A percentile compares a stretch with the other conserved stretches of the same genome.
Conservation (phyloP, 768 basidiomycete genomes). For the Sarcodon sp. region DNA sequence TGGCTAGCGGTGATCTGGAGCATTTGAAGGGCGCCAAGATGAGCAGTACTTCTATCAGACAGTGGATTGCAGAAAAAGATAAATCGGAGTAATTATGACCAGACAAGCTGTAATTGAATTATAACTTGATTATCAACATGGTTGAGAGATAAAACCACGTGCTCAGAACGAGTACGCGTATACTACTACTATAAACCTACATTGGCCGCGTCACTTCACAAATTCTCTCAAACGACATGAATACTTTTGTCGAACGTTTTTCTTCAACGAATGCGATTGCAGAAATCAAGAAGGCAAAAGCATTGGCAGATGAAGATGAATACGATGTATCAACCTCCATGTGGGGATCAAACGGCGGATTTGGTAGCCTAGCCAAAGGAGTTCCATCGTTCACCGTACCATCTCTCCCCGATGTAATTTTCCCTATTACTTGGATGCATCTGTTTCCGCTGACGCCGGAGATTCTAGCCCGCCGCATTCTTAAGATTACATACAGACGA, state of each 20-base stretch:
- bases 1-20: conserved; percentile 56
- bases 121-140: neutral
- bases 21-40: conserved; percentile 73
- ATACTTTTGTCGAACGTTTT: conserved; percentile 54
- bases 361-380: conserved; percentile 61
- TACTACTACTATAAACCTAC: neutral
- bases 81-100: neutral
- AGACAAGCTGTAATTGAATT: conserved; percentile 1
- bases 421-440: neutral
- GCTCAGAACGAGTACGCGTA: too few relatives aligned
- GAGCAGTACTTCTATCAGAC: conserved; percentile 87
- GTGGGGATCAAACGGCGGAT: conserved; percentile 81
- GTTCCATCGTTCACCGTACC: conserved; percentile 65
- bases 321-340: conserved; percentile 44
- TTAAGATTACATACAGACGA: conserved; percentile 91
- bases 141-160: too few relatives aligned
- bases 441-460: conserved; percentile 3
- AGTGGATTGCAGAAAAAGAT: conserved; percentile 56
- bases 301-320: conserved; percentile 43
- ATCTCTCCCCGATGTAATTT: conserved; percentile 61
- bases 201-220: conserved; percentile 11
- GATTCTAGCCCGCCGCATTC: conserved; percentile 73
- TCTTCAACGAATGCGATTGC: conserved; percentile 39
- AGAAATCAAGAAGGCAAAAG: conserved; percentile 35
- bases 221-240: conserved; percentile 36